Percentiles rank a stretch among this genome's conserved stretches.
These are phyloP conservation scores for Ophiostoma australiae DNA, from an alignment of 2,329 filamentous ascomycete species.

Conservation along the genomic window DNA sequence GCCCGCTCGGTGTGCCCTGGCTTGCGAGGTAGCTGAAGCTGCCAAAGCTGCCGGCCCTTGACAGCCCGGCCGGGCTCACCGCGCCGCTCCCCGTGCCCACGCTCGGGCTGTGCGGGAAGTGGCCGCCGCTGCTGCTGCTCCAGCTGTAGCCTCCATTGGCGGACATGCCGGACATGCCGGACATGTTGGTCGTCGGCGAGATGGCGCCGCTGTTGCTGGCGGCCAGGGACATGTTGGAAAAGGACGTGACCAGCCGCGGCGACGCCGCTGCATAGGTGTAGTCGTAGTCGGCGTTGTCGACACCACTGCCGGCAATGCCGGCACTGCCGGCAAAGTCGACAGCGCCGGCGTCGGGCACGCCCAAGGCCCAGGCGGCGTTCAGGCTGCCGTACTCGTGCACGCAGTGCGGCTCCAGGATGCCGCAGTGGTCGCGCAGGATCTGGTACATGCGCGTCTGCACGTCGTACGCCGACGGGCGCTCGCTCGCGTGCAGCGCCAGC, in stretches of 20 bases:
- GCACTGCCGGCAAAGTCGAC: not conserved
- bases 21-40: not conserved
- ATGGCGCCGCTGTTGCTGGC: constrained; percentile 1
- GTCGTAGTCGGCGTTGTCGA: not conserved
- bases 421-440: constrained; percentile 47
- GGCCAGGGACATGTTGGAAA: not conserved
- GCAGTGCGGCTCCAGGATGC: constrained; percentile 49
- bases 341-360: not conserved
- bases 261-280: not conserved
- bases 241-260: not conserved
- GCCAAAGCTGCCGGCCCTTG: not conserved
- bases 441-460: constrained; percentile 50
- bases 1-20: not conserved
- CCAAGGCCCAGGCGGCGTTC: constrained; percentile 19
- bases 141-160: constrained; percentile 20
- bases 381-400: constrained; percentile 43
- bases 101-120: not conserved
- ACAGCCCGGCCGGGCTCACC: not conserved
- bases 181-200: constrained; percentile 8
- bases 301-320: no score
- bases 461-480: constrained; percentile 49
- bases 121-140: constrained; percentile 17
- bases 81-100: constrained; percentile 20
- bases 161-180: not conserved
- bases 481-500: constrained; percentile 48